Base-by-base conservation (phyloP, 495 filamentous ascomycete species). In the Penicillium alfredii region DNA sequence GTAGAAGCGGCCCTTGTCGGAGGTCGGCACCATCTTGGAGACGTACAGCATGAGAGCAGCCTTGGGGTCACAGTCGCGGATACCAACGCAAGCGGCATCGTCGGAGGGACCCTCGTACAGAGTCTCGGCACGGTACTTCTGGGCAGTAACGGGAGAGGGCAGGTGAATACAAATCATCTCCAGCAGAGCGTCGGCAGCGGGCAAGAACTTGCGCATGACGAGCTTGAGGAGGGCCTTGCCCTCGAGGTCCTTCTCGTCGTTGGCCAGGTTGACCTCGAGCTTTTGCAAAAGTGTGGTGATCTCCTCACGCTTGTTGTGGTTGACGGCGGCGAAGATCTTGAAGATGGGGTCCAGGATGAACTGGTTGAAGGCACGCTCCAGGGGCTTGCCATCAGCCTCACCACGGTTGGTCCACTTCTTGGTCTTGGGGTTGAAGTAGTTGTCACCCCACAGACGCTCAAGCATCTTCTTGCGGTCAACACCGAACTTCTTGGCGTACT, bases 141-240 rank as follows among this genome's bases (percentile, higher is more conserved):
- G 92, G 50, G 92, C 92, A 46, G 85, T 93, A 46, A 89, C 81
- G 54, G 92, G 92, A 38, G 92, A 97, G 55, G 92, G 92, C 42
- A 99, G 73, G 72, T 99, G 92, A 56, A 99, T 84, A 74, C 96
- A 89, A 83, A 99, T 94, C 92, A 99, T 99, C 79, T 99, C 93
- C 70, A 99, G 65, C 44, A 99, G 84, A 58, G 93, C 93, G 62
- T 99, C 92, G 47, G 92, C 92, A 49, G 92, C 92, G 40, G 92
- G 92, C 48, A 99, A 65, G 83, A 97, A 99, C 60, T 94, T 95
- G 60, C 86, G 74, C 93, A 99, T 97, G 66, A 96, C 77, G 55
- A 88, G 73, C 81, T 99, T 99, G 60, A 99, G 81, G 32, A 99
- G 81, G 56, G 77, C 72, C 78, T 99, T 99, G 78, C 89, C 93